A percentile compares a stretch with the other conserved stretches of the same genome.
Evolutionary conservation across 2,329 filamentous ascomycete genomes (phyloP).

Genomic region (Eurotiales sp.): DNA sequence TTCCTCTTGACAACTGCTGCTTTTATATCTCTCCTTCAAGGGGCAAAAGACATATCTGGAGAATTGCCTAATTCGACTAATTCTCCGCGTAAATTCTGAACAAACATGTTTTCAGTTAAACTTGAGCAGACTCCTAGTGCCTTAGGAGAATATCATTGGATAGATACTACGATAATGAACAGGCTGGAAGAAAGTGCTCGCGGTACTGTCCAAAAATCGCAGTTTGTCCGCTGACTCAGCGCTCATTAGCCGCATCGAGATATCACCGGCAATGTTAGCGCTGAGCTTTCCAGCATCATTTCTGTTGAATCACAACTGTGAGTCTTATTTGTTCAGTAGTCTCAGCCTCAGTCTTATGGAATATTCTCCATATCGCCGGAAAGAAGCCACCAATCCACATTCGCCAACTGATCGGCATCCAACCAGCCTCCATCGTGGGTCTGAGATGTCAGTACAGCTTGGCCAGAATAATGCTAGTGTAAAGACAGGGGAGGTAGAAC

Average conservation of each 20-base stretch:
- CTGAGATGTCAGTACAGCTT: neutral
- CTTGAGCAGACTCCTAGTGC: too few species aligned
- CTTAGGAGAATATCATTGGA: too few species aligned
- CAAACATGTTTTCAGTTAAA: too few species aligned
- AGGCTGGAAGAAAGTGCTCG: too few species aligned
- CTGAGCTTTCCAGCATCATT: too few species aligned
- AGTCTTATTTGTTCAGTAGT: neutral
- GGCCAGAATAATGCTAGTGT: neutral
- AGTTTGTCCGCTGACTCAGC: neutral
- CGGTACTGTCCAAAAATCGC: neutral
- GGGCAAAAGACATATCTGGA: neutral
- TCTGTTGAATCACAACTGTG: neutral
- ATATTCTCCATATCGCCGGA: conserved; percentile 3
- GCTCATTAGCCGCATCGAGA: neutral
- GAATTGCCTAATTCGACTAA: conserved; percentile 1
- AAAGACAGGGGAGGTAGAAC: too few species aligned
- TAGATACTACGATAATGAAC: too few species aligned
- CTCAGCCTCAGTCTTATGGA: neutral
- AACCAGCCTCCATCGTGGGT: neutral
- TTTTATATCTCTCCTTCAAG: neutral
- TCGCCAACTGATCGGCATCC: neutral
- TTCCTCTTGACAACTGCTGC: neutral
- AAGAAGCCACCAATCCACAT: neutral
- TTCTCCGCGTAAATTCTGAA: neutral
- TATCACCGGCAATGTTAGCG: too few species aligned